Evolutionary conservation across 495 filamentous ascomycete species (phyloP).

Genomic region (Tirmania nivea): DNA sequence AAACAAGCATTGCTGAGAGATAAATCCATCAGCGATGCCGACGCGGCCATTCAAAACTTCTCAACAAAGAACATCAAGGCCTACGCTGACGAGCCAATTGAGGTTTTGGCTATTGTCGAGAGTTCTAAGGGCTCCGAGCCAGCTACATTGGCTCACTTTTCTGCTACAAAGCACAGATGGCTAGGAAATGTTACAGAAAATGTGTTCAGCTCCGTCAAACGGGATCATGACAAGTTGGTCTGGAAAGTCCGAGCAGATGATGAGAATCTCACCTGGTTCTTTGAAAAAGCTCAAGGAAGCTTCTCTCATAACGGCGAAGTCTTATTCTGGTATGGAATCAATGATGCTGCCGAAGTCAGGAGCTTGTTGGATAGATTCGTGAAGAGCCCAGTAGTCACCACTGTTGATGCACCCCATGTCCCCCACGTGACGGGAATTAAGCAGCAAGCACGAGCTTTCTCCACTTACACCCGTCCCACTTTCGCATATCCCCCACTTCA

Average conservation of each 20-base stretch:
- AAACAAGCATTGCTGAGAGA: conserved; percentile 72
- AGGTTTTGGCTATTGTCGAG: conserved; percentile 81
- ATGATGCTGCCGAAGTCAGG: conserved; percentile 64
- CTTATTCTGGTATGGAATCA: conserved; percentile 92
- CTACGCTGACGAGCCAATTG: conserved; percentile 92
- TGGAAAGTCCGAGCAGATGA: conserved; percentile 97
- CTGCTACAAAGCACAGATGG: conserved; percentile 90
- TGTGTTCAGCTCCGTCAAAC: conserved; percentile 78
- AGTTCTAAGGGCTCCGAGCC: conserved; percentile 35
- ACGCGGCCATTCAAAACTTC: neutral
- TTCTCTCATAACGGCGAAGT: conserved; percentile 64
- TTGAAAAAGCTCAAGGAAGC: conserved; percentile 88
- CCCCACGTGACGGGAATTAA: conserved; percentile 20
- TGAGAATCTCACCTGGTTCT: conserved; percentile 97
- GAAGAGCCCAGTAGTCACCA: conserved; percentile 13
- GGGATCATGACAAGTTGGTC: conserved; percentile 72
- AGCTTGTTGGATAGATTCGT: conserved; percentile 75
- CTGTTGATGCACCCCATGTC: conserved; percentile 3
- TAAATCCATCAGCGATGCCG: conserved; percentile 6
- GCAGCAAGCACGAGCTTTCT: conserved; percentile 46
- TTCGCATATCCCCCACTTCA: conserved; percentile 1
- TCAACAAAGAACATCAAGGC: conserved; percentile 53
- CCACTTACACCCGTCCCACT: conserved; percentile 28
- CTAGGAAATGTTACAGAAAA: conserved; percentile 94
- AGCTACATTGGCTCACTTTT: conserved; percentile 77